These are phyloP conservation scores for Yamadazyma trypodendri DNA, from an alignment of 1,139 yeast species.

Conservation along the genomic window DNA sequence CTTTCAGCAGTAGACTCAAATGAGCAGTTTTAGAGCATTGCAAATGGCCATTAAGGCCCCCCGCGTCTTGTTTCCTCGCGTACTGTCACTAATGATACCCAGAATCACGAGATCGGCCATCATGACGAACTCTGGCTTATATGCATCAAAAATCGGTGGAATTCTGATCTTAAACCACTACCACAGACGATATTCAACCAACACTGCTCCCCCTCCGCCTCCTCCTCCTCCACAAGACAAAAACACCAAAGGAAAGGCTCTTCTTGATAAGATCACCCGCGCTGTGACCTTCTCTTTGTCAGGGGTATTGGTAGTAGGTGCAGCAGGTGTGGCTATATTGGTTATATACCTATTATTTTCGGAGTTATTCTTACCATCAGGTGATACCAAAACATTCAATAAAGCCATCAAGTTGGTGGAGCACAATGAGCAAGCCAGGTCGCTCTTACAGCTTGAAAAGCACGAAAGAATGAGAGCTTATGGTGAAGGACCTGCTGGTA, in stretches of 20 bases:
- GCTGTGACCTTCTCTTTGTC: constrained; percentile 64
- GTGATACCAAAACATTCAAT: constrained; percentile 88
- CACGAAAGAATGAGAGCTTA: constrained; percentile 75
- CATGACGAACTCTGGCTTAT: background rate
- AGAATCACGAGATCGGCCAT: background rate
- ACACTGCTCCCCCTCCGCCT: constrained; percentile 34
- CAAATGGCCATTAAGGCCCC: background rate
- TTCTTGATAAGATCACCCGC: constrained; percentile 45
- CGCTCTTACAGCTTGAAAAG: constrained; percentile 50
- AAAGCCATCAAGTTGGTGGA: constrained; percentile 78
- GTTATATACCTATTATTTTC: constrained; percentile 75
- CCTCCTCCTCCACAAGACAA: constrained; percentile 40
- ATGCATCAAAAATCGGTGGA: background rate
- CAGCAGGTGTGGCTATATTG: constrained; percentile 63
- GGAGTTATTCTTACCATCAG: constrained; percentile 83
- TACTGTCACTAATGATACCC: background rate
- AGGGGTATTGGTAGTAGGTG: constrained; percentile 62
- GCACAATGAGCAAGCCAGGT: constrained; percentile 59
- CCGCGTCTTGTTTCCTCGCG: background rate
- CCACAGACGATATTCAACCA: constrained; percentile 15
- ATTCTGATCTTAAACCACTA: background rate
- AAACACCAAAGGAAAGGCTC: constrained; percentile 37
- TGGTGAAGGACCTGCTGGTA: constrained; percentile 63
- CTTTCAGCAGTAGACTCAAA: background rate
- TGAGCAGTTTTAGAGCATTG: constrained; percentile 4